Evolutionary conservation across 192 early-diverging fungal genomes (phyloP), one percentile per base, ranked within the genome.

Genomic region (Umbelopsis sp.): DNA sequence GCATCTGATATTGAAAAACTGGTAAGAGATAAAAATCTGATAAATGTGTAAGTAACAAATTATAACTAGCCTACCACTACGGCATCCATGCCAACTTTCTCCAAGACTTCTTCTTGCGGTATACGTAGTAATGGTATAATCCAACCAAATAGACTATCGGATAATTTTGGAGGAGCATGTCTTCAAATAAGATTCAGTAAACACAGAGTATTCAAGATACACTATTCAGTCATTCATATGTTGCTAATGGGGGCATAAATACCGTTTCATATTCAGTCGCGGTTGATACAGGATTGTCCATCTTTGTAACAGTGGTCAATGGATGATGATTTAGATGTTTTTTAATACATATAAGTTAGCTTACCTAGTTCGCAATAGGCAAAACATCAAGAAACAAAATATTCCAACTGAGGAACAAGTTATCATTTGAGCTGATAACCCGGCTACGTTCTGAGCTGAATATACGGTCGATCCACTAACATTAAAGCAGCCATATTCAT

Each of bases 81-180:
- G 69, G 87, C 87, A 74, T 88, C 87, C 50, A 88, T 74, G 32
- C 87, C 87, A 6, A 88, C 85, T 47, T 78, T 80, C n/a, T 86
- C 78, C 11, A 88, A 54, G 10, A 88, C 50, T 5, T 79, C 80
- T 0, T 72, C 62, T 44, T 86, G 74, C 20, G 68, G 34, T 12
- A 85, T 82, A 20, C 54, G 36, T 0, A 86, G 2, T 24, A 88
- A 70, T 16, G 84, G 81, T 3, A 75, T 70, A 38, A 88, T 76
- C 87, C 87, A 88, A 31, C 84, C 87, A 65, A 88, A 84, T 54
- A 85, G 81, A 24, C 74, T 69, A 22, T 66, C 31, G 0, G 82
- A 78, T 14, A 88, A 66, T 20, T 56, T 26, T 11, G 82, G 77
- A 16, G 87, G 87, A 11, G 78, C 75, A 25, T 81, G 76, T 53